Evolutionary conservation across 345 rosid genomes (phyloP), one percentile per base, ranked within the genome.

Genomic region (Gossypium australe): DNA sequence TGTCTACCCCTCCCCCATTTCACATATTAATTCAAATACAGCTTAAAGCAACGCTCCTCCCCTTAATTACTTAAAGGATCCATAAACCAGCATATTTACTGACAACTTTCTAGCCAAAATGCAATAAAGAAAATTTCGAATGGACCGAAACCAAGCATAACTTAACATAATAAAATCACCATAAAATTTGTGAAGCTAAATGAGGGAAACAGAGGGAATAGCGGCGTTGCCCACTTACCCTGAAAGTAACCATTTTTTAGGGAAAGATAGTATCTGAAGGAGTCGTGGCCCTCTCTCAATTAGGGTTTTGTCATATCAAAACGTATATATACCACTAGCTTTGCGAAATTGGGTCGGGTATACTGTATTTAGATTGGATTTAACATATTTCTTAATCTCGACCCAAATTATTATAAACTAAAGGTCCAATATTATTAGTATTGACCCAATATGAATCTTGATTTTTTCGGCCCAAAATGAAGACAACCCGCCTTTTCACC

Each of bases 191-290:
- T 20, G 29, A 67, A 67, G 24, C 55, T 67, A 12, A 67, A 67
- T 13, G 72, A 68, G 12, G 57, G 3, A 49, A 49, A 49, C 12
- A 8, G 14, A 2, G 25, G 16, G 71, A 47, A 38, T 34, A 5
- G 52, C 48, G 59, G 24, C 38, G 20, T 10, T 17, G 57, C 6
- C 1, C 41, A 38, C 12, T 76, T 84, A 84, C 86, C 82, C 84
- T 84, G 82, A 78, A 81, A 52, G 61, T 74, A 2, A 78, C 84
- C 86, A 81, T 84, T 78, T 81, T 41, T 25, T 11, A 74, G 53
- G 7, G 55, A 63, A 72, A 58, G 18, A 56, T 67, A 18, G 59
- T 5, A 56, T 48, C 47, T 10, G 57, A 59, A 17, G 64, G 59
- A 38, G 51, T 7, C 24, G 55, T 69, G 11, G 70, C 73, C 69